Conservation (phyloP, 208 protist species). For the Endotrypanum monterogeii region DNA sequence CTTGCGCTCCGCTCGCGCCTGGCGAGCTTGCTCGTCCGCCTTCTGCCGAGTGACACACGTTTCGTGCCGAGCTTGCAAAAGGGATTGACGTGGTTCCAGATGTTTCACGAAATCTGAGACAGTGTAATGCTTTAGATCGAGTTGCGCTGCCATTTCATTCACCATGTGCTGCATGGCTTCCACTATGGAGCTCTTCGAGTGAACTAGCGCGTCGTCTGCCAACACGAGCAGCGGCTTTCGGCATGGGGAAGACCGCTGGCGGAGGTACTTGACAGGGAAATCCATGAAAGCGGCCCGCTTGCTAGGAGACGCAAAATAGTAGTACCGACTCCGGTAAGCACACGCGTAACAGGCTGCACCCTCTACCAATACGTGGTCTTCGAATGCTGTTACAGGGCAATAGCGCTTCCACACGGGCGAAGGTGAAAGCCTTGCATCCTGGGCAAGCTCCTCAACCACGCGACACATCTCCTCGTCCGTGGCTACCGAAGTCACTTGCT, state of each 20-base stretch:
- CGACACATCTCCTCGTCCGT: conserved; percentile 37
- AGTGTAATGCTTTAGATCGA: conserved; percentile 15
- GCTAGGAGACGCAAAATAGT: conserved; percentile 53
- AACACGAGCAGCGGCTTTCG: conserved; percentile 63
- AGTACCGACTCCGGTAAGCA: conserved; percentile 63
- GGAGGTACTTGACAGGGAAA: conserved; percentile 63
- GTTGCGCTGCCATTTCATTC: conserved; percentile 3
- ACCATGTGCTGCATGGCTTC: conserved; percentile 16
- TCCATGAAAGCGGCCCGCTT: conserved; percentile 64
- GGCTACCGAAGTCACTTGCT: conserved; percentile 25
- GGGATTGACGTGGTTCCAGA: conserved; percentile 19
- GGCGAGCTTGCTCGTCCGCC: conserved; percentile 50
- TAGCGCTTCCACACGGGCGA: conserved; percentile 72
- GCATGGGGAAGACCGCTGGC: conserved; percentile 24
- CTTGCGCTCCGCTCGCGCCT: conserved; percentile 55
- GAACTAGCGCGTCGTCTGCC: conserved; percentile 37
- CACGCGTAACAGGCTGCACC: conserved; percentile 65
- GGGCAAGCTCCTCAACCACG: conserved; percentile 41
- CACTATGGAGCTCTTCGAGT: neutral
- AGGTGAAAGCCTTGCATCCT: conserved; percentile 23
- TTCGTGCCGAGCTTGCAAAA: conserved; percentile 37
- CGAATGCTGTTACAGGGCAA: conserved; percentile 81
- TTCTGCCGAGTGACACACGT: conserved; percentile 27
- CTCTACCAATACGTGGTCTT: conserved; percentile 75
- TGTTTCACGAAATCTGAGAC: conserved; percentile 9